Conservation (phyloP, 129 eudicot species). For the Chrysanthemum seticuspe region DNA sequence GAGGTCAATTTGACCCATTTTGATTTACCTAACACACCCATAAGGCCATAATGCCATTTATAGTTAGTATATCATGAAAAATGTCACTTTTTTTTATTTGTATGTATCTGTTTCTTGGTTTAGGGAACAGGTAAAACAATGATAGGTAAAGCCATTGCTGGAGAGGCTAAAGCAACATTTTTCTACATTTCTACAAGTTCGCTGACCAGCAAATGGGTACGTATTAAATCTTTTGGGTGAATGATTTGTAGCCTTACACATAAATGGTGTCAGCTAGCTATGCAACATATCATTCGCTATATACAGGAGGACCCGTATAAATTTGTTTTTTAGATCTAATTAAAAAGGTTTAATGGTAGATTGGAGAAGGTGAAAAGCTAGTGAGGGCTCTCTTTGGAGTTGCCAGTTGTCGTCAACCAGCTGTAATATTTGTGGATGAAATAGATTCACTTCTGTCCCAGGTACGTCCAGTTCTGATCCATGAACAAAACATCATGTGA, state of each 20-base stretch:
- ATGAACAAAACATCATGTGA: too few species aligned
- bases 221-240: not conserved
- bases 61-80: not conserved
- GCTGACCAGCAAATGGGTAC: constrained; percentile 97
- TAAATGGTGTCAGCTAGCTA: too few species aligned
- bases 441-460: too few species aligned
- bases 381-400: too few species aligned
- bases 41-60: not conserved
- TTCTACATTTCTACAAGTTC: constrained; percentile 99
- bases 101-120: constrained; percentile 21
- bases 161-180: constrained; percentile 99
- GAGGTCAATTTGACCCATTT: not conserved
- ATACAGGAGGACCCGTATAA: too few species aligned
- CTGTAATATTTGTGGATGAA: too few species aligned
- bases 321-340: too few species aligned
- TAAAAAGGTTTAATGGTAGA: too few species aligned
- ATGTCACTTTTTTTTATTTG: constrained; percentile 12
- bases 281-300: too few species aligned
- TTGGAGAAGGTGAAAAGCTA: too few species aligned
- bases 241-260: not conserved
- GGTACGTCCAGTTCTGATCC: too few species aligned
- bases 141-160: constrained; percentile 99
- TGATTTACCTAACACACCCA: not conserved
- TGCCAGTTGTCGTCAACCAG: too few species aligned
- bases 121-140: constrained; percentile 99